Percentiles rank a stretch among this genome's conserved stretches.
These are phyloP conservation scores for Fusarium nygamai DNA, from an alignment of 2,329 filamentous ascomycete genomes.

Conservation along the genomic window DNA sequence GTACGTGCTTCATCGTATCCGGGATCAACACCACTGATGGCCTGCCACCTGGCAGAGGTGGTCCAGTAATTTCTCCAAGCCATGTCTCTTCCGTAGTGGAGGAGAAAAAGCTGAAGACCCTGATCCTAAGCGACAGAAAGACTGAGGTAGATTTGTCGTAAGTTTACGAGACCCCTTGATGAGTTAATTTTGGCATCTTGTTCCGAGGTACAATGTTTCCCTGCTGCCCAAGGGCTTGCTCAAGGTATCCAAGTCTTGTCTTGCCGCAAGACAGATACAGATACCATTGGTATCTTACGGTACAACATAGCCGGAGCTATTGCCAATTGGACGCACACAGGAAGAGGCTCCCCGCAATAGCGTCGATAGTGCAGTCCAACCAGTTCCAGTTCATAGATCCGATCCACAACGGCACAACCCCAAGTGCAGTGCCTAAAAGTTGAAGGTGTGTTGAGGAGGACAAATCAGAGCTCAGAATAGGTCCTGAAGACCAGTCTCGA, in stretches of 20 bases:
- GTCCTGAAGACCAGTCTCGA: not conserved
- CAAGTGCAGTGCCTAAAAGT: slow-evolving; percentile 7
- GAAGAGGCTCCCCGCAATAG: slow-evolving; percentile 22
- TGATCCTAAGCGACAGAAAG: not conserved
- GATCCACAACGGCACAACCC: slow-evolving; percentile 29
- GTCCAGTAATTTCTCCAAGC: slow-evolving; percentile 31
- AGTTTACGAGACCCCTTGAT: not conserved
- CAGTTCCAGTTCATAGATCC: slow-evolving; percentile 30
- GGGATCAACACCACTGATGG: slow-evolving; percentile 28
- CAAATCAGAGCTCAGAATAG: slow-evolving; percentile 27
- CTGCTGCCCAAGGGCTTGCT: not conserved
- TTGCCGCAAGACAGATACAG: slow-evolving; percentile 9
- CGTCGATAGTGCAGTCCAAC: slow-evolving; percentile 26
- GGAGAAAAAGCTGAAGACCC: not conserved
- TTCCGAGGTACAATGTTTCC: not conserved
- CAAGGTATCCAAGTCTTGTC: not conserved
- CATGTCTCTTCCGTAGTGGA: not conserved
- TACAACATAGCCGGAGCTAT: slow-evolving; percentile 19
- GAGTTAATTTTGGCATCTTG: not conserved
- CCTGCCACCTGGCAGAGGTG: slow-evolving; percentile 39
- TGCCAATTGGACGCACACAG: slow-evolving; percentile 14
- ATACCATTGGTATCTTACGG: slow-evolving; percentile 19
- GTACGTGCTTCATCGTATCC: slow-evolving; percentile 1
- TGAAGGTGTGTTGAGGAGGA: slow-evolving; percentile 16
- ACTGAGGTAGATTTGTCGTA: not conserved